Conservation (phyloP, 225 moss, liverwort and hornwort genomes). For the Rhytidiadelphus loreus region DNA sequence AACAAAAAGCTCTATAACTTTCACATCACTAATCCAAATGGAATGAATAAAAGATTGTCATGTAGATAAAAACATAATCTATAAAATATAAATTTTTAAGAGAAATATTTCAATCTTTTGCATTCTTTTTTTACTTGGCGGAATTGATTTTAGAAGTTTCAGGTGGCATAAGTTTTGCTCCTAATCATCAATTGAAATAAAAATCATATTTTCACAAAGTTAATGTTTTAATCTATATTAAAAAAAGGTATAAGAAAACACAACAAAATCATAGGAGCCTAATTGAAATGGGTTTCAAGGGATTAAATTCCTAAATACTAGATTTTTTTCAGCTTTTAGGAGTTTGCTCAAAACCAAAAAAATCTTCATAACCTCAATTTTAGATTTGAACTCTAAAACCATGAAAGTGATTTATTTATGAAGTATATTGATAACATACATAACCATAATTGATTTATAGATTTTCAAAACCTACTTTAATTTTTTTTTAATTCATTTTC, state of each 20-base stretch:
- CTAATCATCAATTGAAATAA: rapidly evolving
- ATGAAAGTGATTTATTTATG: too few species aligned
- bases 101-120: neutral
- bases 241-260: too few species aligned
- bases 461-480: too few species aligned
- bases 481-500: too few species aligned
- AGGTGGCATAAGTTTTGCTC: neutral
- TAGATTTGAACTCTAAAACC: neutral
- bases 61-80: neutral
- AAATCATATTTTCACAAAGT: neutral
- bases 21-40: neutral
- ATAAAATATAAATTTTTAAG: too few species aligned
- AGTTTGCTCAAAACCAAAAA: neutral
- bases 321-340: neutral
- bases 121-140: rapidly evolving
- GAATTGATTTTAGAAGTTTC: neutral
- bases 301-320: rapidly evolving
- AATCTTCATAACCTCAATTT: too few species aligned
- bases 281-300: neutral
- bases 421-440: neutral
- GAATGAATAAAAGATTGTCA: neutral
- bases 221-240: neutral
- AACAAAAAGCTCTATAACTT: neutral
- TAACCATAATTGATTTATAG: too few species aligned
- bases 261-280: neutral